Evolutionary conservation across 805 yeast species (phyloP).

Genomic region (Tetrapisispora taiwanensis): DNA sequence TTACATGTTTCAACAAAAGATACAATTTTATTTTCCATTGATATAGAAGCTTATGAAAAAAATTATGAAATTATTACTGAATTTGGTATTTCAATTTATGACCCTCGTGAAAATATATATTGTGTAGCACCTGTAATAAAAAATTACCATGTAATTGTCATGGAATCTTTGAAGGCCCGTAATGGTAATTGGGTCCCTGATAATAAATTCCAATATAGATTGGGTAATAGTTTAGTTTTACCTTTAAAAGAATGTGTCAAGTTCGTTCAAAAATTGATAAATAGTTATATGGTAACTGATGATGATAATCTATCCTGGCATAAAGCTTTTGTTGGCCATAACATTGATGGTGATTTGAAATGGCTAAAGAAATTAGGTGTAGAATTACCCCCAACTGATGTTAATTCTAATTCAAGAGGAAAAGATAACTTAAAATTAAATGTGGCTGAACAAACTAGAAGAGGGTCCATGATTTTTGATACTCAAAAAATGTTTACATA

Average conservation of each 20-base stretch:
- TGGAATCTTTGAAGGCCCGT: conserved; percentile 26
- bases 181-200: conserved; percentile 49
- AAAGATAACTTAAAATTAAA: no score
- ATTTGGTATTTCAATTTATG: conserved; percentile 46
- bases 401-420: no score
- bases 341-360: conserved; percentile 42
- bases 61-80: conserved; percentile 38
- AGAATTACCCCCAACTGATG: conserved; percentile 26
- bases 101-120: conserved; percentile 36
- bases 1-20: neutral
- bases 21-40: conserved; percentile 36
- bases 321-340: conserved; percentile 49
- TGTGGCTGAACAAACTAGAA: no score
- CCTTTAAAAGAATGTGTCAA: conserved; percentile 27
- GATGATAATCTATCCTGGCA: conserved; percentile 18
- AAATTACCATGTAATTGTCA: no score
- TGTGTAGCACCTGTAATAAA: conserved; percentile 29
- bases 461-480: conserved; percentile 29
- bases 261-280: conserved; percentile 34
- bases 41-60: conserved; percentile 47
- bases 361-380: conserved; percentile 41
- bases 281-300: conserved; percentile 32
- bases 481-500: conserved; percentile 37
- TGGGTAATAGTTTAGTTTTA: conserved; percentile 39
- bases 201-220: conserved; percentile 38